phyloP scores from a whole-genome alignment of 2,329 filamentous ascomycete species.

The Zasmidium cellare region DNA sequence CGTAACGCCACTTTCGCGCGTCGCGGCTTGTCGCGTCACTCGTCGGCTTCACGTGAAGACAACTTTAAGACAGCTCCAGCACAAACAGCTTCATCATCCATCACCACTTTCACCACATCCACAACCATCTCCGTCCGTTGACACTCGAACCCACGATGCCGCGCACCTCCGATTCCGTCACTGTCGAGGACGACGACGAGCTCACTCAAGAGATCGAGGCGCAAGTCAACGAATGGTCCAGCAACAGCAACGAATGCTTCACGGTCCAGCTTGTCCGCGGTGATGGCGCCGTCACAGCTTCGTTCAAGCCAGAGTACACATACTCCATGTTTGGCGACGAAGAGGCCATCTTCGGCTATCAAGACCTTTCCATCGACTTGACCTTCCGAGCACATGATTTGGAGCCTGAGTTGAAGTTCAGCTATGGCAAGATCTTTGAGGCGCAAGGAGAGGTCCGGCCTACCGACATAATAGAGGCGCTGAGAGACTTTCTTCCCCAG shows the following conservation, averaged over 20 bases:
- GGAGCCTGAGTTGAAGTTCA: constrained; percentile 71
- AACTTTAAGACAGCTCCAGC: not conserved
- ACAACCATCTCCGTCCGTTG: not conserved
- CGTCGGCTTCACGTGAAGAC: not conserved
- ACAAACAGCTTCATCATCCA: not conserved
- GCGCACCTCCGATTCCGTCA: constrained; percentile 2
- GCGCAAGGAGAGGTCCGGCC: constrained; percentile 67
- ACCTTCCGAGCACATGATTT: constrained; percentile 72
- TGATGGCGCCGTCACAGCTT: constrained; percentile 40
- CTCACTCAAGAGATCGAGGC: constrained; percentile 26
- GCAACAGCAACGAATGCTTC: constrained; percentile 62
- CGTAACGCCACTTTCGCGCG: not conserved
- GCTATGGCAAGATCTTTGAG: constrained; percentile 70
- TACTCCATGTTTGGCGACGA: constrained; percentile 94
- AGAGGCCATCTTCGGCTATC: constrained; percentile 88
- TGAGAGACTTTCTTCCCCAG: constrained; percentile 67
- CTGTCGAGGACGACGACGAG: constrained; percentile 26
- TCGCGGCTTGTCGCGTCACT: not conserved
- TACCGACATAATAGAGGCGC: constrained; percentile 64
- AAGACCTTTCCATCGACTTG: constrained; percentile 73
- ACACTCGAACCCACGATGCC: not conserved
- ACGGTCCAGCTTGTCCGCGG: constrained; percentile 60
- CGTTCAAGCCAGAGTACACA: constrained; percentile 82
- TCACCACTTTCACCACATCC: not conserved
- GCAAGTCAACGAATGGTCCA: constrained; percentile 49